Conservation (phyloP, 805 yeast genomes). For the Pichia deserticola region DNA sequence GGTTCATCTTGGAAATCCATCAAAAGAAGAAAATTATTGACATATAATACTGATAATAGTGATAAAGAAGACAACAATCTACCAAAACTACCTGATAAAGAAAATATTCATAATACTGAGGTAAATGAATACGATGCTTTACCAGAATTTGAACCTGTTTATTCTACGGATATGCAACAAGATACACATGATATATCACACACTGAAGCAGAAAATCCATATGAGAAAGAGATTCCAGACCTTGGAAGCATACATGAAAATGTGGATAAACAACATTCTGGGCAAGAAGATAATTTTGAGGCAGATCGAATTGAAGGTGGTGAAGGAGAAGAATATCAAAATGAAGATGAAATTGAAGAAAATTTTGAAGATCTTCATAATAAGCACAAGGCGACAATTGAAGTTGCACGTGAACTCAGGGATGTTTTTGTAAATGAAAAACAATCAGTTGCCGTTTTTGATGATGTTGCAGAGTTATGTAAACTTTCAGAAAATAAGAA, state of each 20-base stretch:
- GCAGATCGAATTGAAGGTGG: neutral
- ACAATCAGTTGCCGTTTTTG: neutral
- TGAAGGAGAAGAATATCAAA: neutral
- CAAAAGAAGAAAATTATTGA: slow-evolving; percentile 10
- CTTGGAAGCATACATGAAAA: neutral
- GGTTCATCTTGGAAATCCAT: slow-evolving; percentile 15
- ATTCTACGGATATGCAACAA: too few species aligned
- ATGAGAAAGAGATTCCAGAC: neutral
- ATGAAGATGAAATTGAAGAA: slow-evolving; percentile 17
- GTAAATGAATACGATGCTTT: neutral
- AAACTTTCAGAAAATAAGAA: slow-evolving; percentile 35
- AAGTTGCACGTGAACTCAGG: slow-evolving; percentile 44
- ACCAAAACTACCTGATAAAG: neutral
- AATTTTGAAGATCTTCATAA: slow-evolving; percentile 14
- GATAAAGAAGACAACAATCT: neutral
- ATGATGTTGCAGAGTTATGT: slow-evolving; percentile 17
- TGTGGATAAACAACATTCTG: too few species aligned
- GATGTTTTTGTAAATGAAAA: slow-evolving; percentile 4
- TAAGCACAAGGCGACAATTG: slow-evolving; percentile 41
- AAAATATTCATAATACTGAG: neutral
- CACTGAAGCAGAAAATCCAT: neutral
- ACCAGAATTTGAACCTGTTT: too few species aligned
- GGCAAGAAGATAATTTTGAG: neutral
- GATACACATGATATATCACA: too few species aligned
- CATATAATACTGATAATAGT: neutral